Base-by-base conservation (phyloP, 2,329 filamentous ascomycete species). In the Fusarium sp. region DNA sequence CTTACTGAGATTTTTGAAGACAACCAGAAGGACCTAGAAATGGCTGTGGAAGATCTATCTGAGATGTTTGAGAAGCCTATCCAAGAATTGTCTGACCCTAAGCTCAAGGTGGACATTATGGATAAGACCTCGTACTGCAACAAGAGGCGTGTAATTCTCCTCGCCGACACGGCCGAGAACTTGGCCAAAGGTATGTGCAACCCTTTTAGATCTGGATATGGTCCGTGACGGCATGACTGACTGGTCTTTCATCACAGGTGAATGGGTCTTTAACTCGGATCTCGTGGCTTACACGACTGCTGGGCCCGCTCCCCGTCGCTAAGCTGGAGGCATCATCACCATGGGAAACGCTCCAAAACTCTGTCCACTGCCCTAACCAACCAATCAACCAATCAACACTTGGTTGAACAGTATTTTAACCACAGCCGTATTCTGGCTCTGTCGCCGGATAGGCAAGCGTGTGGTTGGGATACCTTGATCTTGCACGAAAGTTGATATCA, bases 31-130 rank as follows among this genome's bases (percentile, higher is more conserved):
- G 96, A 99, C 81, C 85, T 99, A 27, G 96, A 99, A 83, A 93
- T 99, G 91, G 96, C 96, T 0, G 96, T 98, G 1, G 96, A 99
- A 85, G 95, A 94, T 66, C 85, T 99, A 74, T 98, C 94, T n/a
- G 95, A 98, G 83, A 98, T 99, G 94, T 99, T 99, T 76, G 96
- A 99, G 88, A 98, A 97, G 86, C 94, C 95, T 0, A 94, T 96
- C n/a, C 86, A 91, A 45, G 95, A 98, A 78, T 87, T 99, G 20
- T 90, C 94, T 5, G 90, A 93, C 54, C 82, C 94, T n/a, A 98
- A 98, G 83, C 87, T 98, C 69, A 98, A 98, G 85, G 94, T 98
- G 8, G 96, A 98, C 75, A 99, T 99, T 80, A 94, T 99, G 91
- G 96, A 99, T 83, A 98, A 98, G 88, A 99, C 96, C 5, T 91